Conservation (phyloP, 2,329 filamentous ascomycete genomes). For the Xylariaceae sp. region DNA sequence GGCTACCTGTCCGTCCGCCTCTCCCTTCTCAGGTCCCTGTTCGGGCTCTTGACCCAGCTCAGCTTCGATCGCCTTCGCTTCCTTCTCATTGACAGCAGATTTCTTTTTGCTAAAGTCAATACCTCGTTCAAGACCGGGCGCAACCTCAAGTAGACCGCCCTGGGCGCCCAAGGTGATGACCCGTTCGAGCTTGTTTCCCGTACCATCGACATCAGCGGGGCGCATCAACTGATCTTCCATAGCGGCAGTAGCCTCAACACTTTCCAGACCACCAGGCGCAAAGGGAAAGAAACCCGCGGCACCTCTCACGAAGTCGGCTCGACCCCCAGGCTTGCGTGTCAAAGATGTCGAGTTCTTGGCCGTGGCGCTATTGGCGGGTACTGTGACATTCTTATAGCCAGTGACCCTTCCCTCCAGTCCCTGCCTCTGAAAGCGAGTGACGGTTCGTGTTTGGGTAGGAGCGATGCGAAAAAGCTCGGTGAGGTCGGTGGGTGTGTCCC, state of each 20-base stretch:
- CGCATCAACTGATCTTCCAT: conserved; percentile 71
- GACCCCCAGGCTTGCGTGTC: conserved; percentile 76
- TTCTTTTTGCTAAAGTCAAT: conserved; percentile 65
- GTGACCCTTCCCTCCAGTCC: conserved; percentile 90
- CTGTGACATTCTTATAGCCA: conserved; percentile 89
- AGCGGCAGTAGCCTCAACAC: conserved; percentile 79
- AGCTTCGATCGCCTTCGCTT: conserved; percentile 56
- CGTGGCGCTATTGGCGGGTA: conserved; percentile 82
- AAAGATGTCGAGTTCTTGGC: conserved; percentile 95
- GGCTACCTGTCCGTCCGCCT: conserved; percentile 27
- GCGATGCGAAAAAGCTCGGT: conserved; percentile 82
- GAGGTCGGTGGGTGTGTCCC: conserved; percentile 78
- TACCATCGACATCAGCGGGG: conserved; percentile 43
- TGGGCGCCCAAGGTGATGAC: conserved; percentile 80
- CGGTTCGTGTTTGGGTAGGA: conserved; percentile 88
- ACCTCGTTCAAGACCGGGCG: conserved; percentile 78
- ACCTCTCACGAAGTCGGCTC: conserved; percentile 88
- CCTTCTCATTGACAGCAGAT: conserved; percentile 52
- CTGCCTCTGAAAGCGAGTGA: conserved; percentile 86
- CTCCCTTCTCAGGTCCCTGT: conserved; percentile 29
- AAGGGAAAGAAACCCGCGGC: conserved; percentile 94
- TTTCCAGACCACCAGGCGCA: conserved; percentile 82
- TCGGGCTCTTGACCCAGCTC: conserved; percentile 49
- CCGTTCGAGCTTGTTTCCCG: conserved; percentile 63
- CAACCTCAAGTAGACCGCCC: conserved; percentile 72